Conservation (phyloP, 306 rosid species). For the Pyrus pyrifolia region DNA sequence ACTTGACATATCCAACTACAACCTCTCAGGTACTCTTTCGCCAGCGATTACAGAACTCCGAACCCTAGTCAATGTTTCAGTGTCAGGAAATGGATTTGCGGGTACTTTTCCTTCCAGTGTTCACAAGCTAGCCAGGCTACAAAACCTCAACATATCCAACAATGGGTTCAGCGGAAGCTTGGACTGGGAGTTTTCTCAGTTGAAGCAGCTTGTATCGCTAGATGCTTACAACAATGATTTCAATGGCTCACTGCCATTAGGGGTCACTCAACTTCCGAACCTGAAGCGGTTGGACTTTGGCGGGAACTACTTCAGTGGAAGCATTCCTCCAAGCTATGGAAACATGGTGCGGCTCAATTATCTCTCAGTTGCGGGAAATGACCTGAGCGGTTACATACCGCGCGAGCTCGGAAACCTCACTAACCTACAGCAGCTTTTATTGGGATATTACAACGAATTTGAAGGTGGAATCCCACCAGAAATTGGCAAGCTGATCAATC, state of each 20-base stretch:
- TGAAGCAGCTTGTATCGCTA: constrained; percentile 36
- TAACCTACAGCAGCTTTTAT: constrained; percentile 42
- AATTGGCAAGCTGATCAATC: constrained; percentile 52
- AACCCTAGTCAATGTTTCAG: constrained; percentile 35
- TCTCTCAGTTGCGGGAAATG: constrained; percentile 80
- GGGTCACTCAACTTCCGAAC: constrained; percentile 35
- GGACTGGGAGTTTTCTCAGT: constrained; percentile 42
- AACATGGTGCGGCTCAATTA: constrained; percentile 40
- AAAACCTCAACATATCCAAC: constrained; percentile 66
- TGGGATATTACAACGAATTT: constrained; percentile 74
- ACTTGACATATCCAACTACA: constrained; percentile 55
- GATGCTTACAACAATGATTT: constrained; percentile 76
- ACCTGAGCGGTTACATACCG: constrained; percentile 67
- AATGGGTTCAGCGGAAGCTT: constrained; percentile 59
- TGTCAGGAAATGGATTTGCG: constrained; percentile 42
- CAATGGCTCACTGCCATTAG: constrained; percentile 63
- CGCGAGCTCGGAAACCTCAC: constrained; percentile 61
- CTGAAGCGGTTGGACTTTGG: constrained; percentile 57
- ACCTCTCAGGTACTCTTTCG: constrained; percentile 62
- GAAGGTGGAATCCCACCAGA: constrained; percentile 66
- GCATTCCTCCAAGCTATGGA: constrained; percentile 63
- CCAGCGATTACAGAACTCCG: constrained; percentile 45
- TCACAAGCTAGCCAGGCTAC: constrained; percentile 38
- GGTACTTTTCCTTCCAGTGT: constrained; percentile 41
- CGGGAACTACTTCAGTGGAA: constrained; percentile 68